Conservation (phyloP, 306 rosid species). For the Pterocarpus macrocarpus region DNA sequence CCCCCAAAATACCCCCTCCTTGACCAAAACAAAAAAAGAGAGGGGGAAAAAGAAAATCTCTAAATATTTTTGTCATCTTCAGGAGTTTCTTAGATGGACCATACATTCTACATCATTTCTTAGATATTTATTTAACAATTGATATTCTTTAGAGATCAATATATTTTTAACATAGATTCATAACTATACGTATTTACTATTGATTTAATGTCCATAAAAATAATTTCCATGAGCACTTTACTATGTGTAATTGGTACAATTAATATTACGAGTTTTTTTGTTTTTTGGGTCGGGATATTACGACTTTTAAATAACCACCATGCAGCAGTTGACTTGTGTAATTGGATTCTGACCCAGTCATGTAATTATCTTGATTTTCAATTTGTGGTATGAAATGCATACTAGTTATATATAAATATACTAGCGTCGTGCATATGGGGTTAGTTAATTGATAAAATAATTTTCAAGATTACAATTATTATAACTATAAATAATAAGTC, state of each 20-base stretch:
- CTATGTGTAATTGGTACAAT: neutral
- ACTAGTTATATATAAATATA: neutral
- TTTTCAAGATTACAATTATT: neutral
- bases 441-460: conserved; percentile 4
- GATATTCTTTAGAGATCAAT: too few relatives aligned
- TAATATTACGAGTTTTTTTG: neutral
- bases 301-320: neutral
- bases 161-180: too few relatives aligned
- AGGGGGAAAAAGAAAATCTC: too few relatives aligned
- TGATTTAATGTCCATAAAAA: too few relatives aligned
- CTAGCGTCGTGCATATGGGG: neutral
- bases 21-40: too few relatives aligned
- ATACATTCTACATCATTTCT: too few relatives aligned
- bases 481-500: neutral
- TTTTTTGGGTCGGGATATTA: too few relatives aligned
- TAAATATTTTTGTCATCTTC: too few relatives aligned
- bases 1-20: too few relatives aligned
- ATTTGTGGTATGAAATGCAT: neutral
- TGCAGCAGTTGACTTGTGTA: neutral
- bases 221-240: neutral
- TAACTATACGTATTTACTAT: too few relatives aligned
- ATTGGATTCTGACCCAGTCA: neutral
- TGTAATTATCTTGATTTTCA: neutral
- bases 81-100: too few relatives aligned
- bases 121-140: too few relatives aligned